Evolutionary conservation across 345 rosid species (phyloP).

Genomic region (Camelina neglecta): DNA sequence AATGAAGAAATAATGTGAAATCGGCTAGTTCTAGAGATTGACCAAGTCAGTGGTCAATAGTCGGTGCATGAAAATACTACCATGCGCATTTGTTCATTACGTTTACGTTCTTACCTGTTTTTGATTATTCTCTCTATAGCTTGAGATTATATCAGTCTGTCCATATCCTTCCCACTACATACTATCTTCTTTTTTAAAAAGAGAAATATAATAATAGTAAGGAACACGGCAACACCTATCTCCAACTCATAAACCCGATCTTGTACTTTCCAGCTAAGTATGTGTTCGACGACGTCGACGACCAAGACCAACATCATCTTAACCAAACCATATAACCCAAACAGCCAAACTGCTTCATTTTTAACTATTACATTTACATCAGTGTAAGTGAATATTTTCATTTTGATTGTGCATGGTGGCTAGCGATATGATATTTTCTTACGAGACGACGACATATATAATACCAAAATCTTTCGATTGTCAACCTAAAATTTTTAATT

Average conservation of each 20-base stretch:
- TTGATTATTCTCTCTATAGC: conserved; percentile 6
- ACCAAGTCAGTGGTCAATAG: conserved; percentile 45
- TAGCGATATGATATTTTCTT: too few relatives aligned
- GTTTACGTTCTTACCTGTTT: conserved; percentile 33
- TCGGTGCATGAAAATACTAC: conserved; percentile 42
- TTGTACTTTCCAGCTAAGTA: not conserved
- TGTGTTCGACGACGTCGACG: not conserved
- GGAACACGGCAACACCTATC: conserved; percentile 21
- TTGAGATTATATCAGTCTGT: conserved; percentile 13
- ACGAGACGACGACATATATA: too few relatives aligned
- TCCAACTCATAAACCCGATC: conserved; percentile 15
- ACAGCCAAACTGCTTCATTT: too few relatives aligned
- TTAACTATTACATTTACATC: too few relatives aligned
- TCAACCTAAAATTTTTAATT: too few relatives aligned
- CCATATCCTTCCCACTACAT: conserved; percentile 26
- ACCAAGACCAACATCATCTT: too few relatives aligned
- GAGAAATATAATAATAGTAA: not conserved
- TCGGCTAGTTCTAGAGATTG: conserved; percentile 25
- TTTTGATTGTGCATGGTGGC: too few relatives aligned
- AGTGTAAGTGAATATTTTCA: too few relatives aligned
- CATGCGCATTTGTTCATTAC: conserved; percentile 35
- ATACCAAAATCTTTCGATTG: too few relatives aligned
- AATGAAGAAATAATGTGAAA: conserved; percentile 37
- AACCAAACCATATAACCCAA: not conserved
- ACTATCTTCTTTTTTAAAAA: not conserved